A percentile compares a stretch with the other conserved stretches of the same genome.
Evolutionary conservation across 2,329 filamentous ascomycete species (phyloP).

Genomic region (Trichophyton equinum): DNA sequence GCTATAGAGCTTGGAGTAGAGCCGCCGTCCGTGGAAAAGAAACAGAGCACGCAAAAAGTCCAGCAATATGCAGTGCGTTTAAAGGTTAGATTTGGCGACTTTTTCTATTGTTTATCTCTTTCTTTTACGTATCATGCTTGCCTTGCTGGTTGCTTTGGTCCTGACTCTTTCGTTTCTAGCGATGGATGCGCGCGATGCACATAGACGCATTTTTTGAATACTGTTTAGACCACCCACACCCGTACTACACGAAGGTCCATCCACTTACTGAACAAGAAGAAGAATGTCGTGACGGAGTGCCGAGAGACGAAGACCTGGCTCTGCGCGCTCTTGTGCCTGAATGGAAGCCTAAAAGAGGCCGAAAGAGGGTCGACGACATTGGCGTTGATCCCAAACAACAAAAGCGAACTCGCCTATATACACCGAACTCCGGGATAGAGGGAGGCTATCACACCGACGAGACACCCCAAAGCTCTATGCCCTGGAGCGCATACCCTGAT

Average conservation of each 20-base stretch:
- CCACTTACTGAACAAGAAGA: constrained; percentile 49
- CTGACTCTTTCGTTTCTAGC: constrained; percentile 34
- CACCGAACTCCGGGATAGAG: constrained; percentile 10
- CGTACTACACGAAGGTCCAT: constrained; percentile 70
- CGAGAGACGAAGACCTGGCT: constrained; percentile 77
- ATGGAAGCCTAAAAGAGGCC: constrained; percentile 48
- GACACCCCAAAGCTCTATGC: constrained; percentile 25
- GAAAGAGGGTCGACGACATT: constrained; percentile 51
- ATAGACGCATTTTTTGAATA: constrained; percentile 92
- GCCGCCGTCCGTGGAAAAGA: constrained; percentile 65
- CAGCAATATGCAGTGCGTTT: constrained; percentile 87
- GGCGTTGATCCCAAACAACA: constrained; percentile 42
- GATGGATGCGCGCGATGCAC: constrained; percentile 96
- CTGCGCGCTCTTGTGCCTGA: constrained; percentile 72
- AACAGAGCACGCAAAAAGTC: constrained; percentile 83
- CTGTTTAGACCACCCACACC: constrained; percentile 61
- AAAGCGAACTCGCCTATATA: constrained; percentile 53
- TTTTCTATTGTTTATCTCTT: constrained; percentile 3
- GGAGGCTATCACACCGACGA: neutral
- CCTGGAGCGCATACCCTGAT: constrained; percentile 44
- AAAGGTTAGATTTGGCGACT: constrained; percentile 48
- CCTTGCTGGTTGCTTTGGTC: neutral
- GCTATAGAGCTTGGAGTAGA: constrained; percentile 81
- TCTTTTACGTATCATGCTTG: constrained; percentile 8
- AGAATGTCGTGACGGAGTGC: constrained; percentile 64